Evolutionary conservation across 2,329 filamentous ascomycete species (phyloP), one percentile per base, ranked within the genome.

Genomic region (Alternaria ethzedia): DNA sequence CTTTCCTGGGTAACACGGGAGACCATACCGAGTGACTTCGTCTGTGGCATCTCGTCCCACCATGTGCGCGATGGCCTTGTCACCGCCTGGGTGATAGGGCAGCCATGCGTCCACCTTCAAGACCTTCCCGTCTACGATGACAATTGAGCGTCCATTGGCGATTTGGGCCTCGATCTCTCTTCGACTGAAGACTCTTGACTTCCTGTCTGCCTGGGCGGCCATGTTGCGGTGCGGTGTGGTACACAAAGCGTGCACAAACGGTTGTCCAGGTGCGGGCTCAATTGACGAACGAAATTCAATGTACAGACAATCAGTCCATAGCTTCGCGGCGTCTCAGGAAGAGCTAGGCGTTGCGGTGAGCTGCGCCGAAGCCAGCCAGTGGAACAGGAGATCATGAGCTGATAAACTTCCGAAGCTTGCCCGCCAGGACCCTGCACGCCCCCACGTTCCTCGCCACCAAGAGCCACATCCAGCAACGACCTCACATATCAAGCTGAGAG

Each of bases 1-100:
- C 46, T 32, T 15, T 3, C 1, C 12, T 51, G 1, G 9, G 25
- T 44, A 21, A 49, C 46, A 41, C 17, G 44, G 21, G 20, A 13
- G 10, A 59, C 84, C 90, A 54, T 86, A 97, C 93, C 90, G 92
- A 79, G 91, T 93, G 65, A 98, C 90, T 81, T 98, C 96, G 79
- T 97, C 94, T 11, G 95, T 97, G 54, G 93, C 95, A 87, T 97
- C 94, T 81, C 91, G 89, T 65, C 94, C 94, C 64, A 98, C 88
- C 93, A 97, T 96, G 78, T 99, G 96, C 78, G 89, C 84, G 68
- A 99, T 96, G 58, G 95, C 88, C 81, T 94, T 96, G 73, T 95
- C 90, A 71, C 96, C 96, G 61, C 96, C 96, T 12, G 96, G 96
- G 75, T 98, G 96, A 75, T 92, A 97, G 57, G 88, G 88, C 56